Evolutionary conservation across 805 yeast genomes (phyloP), one percentile per base, ranked within the genome.

Genomic region (Komagataella kurtzmanii): DNA sequence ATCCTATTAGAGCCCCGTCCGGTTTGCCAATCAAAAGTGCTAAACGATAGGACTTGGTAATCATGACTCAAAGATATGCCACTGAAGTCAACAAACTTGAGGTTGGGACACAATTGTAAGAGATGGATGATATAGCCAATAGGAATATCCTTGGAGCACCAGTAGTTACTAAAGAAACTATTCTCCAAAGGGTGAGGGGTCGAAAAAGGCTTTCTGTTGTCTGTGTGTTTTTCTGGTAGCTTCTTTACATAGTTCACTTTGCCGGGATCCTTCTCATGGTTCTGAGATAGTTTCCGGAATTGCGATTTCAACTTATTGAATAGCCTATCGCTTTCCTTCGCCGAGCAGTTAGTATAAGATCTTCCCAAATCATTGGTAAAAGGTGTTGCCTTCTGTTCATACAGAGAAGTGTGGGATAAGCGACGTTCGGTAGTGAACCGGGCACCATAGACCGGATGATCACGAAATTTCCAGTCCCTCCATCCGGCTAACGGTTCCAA

Each of bases 391-490:
- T 8, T 30, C 24, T 45, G 30, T 17, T 45, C 24, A n/a, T 21
- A 19, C n/a, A 45, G 12, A 2, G 21, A 5, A 18, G 47, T 6
- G 10, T 24, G 30, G 17, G 30, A 19, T 14, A 45, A 24, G 14
- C 30, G 24, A 7, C 47, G 21, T 18, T 45, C 47, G 17, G 21
- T 23, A 2, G 23, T 7, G 5, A 14, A 18, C 21, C 47, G 19
- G 7, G 47, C 10, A 1, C 76, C 71, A 60, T 83, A 83, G 43
- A 85, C 63, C 1, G 91, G 87, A 64, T 84, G 89, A 50, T 76
- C 77, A 55, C 87, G 75, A 59, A 75, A 83, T 59, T 87, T 84
- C 95, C 96, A 88, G 63, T 88, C 96, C 61, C 96, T 74, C 97
- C 97, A 88, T 7, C 91, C 84, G 0, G 96, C 96, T 50, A 76